A percentile compares a stretch with the other conserved stretches of the same genome.
These are phyloP conservation scores for Cladophialophora exuberans DNA, from an alignment of 2,329 filamentous ascomycete genomes.

Conservation along the genomic window DNA sequence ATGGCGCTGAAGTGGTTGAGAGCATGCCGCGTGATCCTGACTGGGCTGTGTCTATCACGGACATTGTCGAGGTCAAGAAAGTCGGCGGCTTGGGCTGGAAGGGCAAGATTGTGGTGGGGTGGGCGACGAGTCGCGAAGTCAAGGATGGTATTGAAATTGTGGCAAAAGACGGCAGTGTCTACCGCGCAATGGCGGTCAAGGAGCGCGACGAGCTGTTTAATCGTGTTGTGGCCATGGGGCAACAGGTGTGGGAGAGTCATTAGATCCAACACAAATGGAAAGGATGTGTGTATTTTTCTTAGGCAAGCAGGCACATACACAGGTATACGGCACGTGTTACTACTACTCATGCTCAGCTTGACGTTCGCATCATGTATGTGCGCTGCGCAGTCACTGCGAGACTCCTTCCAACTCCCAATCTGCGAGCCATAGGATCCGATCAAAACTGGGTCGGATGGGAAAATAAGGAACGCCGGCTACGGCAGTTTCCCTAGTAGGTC, in stretches of 20 bases:
- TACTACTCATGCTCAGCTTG: no score
- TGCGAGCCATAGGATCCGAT: no score
- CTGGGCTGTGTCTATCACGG: conserved; percentile 71
- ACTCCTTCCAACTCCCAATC: no score
- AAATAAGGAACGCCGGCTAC: no score
- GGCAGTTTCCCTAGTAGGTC: no score
- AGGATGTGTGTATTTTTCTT: no score
- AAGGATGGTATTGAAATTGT: conserved; percentile 73
- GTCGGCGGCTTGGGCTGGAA: conserved; percentile 84
- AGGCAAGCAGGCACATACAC: no score
- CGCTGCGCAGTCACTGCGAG: no score
- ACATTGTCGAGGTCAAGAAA: conserved; percentile 76
- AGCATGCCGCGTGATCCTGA: conserved; percentile 56
- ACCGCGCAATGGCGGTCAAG: conserved; percentile 71
- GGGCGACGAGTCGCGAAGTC: conserved; percentile 74
- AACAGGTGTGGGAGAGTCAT: conserved; percentile 82
- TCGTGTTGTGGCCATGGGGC: conserved; percentile 72
- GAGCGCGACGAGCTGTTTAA: conserved; percentile 81
- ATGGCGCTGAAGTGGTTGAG: conserved; percentile 50
- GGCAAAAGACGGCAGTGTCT: conserved; percentile 56
- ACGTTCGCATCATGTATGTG: no score
- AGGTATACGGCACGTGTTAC: no score
- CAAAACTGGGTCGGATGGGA: no score
- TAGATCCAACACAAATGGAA: no score
- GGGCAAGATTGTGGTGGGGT: conserved; percentile 77